Conservation (phyloP, 139 green algal genomes). For the Yamagishiella unicocca region DNA sequence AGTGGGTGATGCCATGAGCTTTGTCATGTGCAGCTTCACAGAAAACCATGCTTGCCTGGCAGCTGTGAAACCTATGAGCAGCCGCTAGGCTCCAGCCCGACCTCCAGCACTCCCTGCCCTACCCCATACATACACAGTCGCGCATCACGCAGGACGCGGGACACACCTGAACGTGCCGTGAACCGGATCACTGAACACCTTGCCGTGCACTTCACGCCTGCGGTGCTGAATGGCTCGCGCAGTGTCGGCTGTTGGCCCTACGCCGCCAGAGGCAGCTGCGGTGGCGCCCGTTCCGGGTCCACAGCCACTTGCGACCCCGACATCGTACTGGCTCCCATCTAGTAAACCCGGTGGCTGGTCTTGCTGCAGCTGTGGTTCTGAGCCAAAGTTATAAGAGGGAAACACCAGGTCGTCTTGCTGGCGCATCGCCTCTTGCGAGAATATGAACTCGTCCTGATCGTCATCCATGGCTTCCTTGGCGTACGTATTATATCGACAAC, state of each 20-base stretch:
- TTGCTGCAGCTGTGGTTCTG: neutral
- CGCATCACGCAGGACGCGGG: too few relatives aligned
- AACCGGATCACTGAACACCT: conserved; percentile 29
- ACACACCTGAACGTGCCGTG: conserved; percentile 27
- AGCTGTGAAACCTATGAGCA: too few relatives aligned
- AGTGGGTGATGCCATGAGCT: too few relatives aligned
- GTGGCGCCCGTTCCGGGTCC: neutral
- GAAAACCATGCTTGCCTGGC: too few relatives aligned
- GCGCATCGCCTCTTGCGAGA: conserved; percentile 22
- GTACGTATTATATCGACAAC: too few relatives aligned
- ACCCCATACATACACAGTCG: too few relatives aligned
- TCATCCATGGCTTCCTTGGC: too few relatives aligned
- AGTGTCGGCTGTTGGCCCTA: neutral
- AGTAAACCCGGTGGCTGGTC: neutral
- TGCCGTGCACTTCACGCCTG: neutral
- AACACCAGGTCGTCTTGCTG: neutral
- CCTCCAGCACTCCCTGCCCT: too few relatives aligned
- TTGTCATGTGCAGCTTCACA: too few relatives aligned
- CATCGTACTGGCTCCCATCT: neutral
- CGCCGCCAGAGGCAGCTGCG: neutral
- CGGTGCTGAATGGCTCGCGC: too few relatives aligned
- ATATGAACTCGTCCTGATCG: conserved; percentile 15
- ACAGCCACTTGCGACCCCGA: neutral
- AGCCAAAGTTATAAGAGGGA: conserved; percentile 9
- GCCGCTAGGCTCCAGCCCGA: too few relatives aligned